Conservation (phyloP, 176 grass and related monocot genomes). For the Ananas comosus region DNA sequence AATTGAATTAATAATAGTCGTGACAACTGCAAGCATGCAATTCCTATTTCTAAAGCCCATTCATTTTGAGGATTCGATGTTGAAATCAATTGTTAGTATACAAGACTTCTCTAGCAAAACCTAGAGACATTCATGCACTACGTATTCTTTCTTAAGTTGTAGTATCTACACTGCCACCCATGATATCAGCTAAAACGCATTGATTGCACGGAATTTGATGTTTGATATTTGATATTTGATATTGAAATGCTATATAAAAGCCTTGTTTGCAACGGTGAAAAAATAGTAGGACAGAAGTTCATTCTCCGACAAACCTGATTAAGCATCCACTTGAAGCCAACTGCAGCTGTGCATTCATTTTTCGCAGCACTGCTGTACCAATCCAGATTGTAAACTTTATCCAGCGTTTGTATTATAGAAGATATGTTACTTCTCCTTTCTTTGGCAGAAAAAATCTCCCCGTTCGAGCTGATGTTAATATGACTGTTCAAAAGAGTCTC, state of each 20-base stretch:
- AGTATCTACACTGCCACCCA: too few species aligned
- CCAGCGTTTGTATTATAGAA: constrained; percentile 61
- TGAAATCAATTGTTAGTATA: too few species aligned
- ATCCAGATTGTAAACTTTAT: constrained; percentile 84
- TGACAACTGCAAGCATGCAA: not conserved
- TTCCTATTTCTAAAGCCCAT: constrained; percentile 8
- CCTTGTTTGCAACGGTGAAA: not conserved
- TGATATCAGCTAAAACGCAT: too few species aligned
- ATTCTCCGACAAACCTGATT: constrained; percentile 58
- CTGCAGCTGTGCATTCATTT: constrained; percentile 81
- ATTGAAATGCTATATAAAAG: not conserved
- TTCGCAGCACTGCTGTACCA: constrained; percentile 88
- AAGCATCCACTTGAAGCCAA: constrained; percentile 97
- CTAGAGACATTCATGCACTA: too few species aligned
- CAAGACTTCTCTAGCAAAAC: too few species aligned
- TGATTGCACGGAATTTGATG: not conserved
- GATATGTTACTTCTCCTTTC: constrained; percentile 74
- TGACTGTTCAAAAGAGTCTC: constrained; percentile 93
- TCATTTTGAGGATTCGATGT: too few species aligned
- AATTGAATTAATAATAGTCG: too few species aligned
- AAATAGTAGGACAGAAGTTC: not conserved
- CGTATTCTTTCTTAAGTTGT: too few species aligned
- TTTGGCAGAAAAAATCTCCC: constrained; percentile 79
- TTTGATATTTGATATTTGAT: not conserved
- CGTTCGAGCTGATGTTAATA: constrained; percentile 81